Percentiles rank a stretch among this genome's conserved stretches.
Conservation (phyloP, 768 basidiomycete genomes). For the Tubosaeta sp. region DNA sequence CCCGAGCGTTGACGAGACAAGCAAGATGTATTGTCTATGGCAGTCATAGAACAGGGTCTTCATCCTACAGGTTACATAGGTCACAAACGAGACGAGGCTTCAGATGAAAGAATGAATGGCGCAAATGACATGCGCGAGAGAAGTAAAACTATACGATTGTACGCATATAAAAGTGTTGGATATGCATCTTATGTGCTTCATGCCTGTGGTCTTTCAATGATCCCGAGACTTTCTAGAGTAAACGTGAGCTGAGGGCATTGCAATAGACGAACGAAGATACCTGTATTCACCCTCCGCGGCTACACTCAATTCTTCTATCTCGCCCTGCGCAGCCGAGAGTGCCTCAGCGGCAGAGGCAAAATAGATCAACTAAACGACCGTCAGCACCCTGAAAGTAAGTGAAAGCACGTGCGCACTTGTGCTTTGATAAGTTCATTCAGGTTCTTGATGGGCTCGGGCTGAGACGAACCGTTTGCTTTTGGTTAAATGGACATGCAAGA, state of each 20-base stretch:
- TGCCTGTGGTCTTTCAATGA: slow-evolving; percentile 48
- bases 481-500: background rate
- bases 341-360: slow-evolving; percentile 76
- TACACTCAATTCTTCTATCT: slow-evolving; percentile 89
- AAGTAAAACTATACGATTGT: slow-evolving; percentile 12
- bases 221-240: slow-evolving; percentile 76
- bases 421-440: slow-evolving; percentile 89
- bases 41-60: background rate
- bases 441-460: slow-evolving; percentile 97
- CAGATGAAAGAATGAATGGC: background rate
- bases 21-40: background rate
- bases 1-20: background rate
- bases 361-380: slow-evolving; percentile 54
- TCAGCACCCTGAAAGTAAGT: slow-evolving; percentile 1
- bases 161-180: slow-evolving; percentile 9
- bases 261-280: slow-evolving; percentile 31
- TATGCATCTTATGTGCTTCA: background rate
- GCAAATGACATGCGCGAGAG: background rate
- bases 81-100: slow-evolving; percentile 6
- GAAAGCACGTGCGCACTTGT: slow-evolving; percentile 45
- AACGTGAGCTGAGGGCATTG: slow-evolving; percentile 2
- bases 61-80: background rate
- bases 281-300: slow-evolving; percentile 96
- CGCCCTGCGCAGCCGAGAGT: slow-evolving; percentile 77
- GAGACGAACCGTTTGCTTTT: background rate